Conservation (phyloP, 1,139 yeast species). For the Debaryomyces fabryi region DNA sequence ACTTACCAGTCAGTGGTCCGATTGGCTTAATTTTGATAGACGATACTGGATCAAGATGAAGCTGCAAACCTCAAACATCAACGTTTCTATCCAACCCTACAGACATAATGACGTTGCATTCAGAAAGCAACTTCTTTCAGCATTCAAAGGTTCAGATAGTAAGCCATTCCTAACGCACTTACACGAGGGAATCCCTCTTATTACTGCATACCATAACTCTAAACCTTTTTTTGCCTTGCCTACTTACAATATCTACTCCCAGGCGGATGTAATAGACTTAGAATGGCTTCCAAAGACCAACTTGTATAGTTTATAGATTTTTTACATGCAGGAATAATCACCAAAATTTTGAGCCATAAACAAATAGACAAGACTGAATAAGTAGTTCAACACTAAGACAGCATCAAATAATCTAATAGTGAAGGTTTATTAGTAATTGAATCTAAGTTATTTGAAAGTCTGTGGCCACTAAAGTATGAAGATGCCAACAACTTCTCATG, state of each 20-base stretch:
- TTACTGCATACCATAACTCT: slow-evolving; percentile 7
- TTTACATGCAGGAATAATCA: slow-evolving; percentile 11
- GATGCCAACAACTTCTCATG: slow-evolving; percentile 1
- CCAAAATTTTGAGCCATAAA: slow-evolving; percentile 4
- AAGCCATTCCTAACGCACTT: background rate
- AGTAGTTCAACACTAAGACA: background rate
- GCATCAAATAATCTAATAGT: background rate
- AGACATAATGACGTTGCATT: slow-evolving; percentile 17
- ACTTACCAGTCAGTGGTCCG: slow-evolving; percentile 18
- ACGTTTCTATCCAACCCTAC: slow-evolving; percentile 25
- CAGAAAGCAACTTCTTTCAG: slow-evolving; percentile 3
- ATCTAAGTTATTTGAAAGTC: background rate
- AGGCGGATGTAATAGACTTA: slow-evolving; percentile 11
- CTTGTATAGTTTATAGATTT: slow-evolving; percentile 12
- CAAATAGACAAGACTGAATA: background rate
- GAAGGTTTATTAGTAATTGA: background rate
- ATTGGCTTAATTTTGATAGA: slow-evolving; percentile 41
- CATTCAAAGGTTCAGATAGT: background rate
- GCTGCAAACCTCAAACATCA: slow-evolving; percentile 7
- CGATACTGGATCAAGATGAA: slow-evolving; percentile 37
- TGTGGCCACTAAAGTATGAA: slow-evolving; percentile 1
- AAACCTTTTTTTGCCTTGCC: slow-evolving; percentile 24
- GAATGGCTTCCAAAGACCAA: slow-evolving; percentile 26
- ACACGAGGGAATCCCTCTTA: slow-evolving; percentile 10
- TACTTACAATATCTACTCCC: slow-evolving; percentile 18